Percentiles rank a stretch among this genome's conserved stretches.
phyloP scores from a whole-genome alignment of 2,329 filamentous ascomycete species.

The Ophidiomyces ophidiicola region DNA sequence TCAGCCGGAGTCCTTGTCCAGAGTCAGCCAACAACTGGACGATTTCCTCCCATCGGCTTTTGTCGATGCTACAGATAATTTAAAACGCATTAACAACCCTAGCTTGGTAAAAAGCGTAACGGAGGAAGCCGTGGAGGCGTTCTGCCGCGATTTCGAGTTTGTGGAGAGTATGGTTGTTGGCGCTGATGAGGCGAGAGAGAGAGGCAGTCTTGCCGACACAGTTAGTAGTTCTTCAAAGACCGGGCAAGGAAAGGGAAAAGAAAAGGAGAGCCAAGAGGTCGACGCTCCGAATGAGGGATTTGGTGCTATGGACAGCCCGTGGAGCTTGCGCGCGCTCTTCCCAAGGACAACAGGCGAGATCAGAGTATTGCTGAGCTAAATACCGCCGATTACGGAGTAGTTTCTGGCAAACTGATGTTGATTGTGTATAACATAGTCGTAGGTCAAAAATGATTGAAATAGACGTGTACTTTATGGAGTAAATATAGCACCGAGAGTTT shows the following conservation, averaged over 20 bases:
- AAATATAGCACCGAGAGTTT: too few species aligned
- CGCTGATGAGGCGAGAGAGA: constrained; percentile 42
- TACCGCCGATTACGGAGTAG: constrained; percentile 2
- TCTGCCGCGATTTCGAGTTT: constrained; percentile 72
- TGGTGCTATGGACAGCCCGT: constrained; percentile 20
- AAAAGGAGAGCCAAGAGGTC: constrained; percentile 21
- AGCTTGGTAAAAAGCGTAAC: constrained; percentile 62
- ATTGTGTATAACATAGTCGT: too few species aligned
- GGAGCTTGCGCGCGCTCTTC: constrained; percentile 44
- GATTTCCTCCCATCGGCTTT: constrained; percentile 84
- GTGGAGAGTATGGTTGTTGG: constrained; percentile 50
- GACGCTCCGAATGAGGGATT: constrained; percentile 22
- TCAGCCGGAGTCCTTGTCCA: constrained; percentile 48
- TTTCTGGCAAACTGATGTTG: too few species aligned
- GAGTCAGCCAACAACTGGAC: constrained; percentile 65
- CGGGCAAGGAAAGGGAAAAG: constrained; percentile 13
- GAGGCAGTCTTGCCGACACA: constrained; percentile 24
- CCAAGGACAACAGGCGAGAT: constrained; percentile 54
- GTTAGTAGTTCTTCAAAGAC: constrained; percentile 19
- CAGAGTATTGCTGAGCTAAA: constrained; percentile 48
- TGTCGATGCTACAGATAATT: constrained; percentile 77
- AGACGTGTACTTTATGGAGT: too few species aligned
- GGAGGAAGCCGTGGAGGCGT: constrained; percentile 67
- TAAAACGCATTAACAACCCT: constrained; percentile 62
- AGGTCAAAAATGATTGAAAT: too few species aligned